Conservation (phyloP, 148 eudicot species). For the Camellia lanceoleosa region DNA sequence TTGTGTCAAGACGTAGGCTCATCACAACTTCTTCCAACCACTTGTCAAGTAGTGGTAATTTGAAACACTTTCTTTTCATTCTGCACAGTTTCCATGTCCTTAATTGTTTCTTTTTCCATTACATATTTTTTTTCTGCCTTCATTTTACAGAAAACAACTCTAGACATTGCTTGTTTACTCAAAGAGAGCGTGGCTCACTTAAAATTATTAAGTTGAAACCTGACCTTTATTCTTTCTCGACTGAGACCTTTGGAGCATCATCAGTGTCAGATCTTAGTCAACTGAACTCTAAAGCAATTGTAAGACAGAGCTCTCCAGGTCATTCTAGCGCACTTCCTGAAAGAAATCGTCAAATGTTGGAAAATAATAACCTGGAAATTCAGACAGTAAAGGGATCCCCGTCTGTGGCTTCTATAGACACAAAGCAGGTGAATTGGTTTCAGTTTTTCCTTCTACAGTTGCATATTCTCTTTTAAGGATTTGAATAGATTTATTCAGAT, state of each 20-base stretch:
- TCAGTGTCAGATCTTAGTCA: conserved; percentile 29
- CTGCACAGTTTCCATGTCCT: neutral
- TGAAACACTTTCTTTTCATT: neutral
- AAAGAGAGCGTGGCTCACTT: conserved; percentile 17
- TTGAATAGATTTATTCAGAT: neutral
- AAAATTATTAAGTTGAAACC: conserved; percentile 13
- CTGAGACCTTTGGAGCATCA: conserved; percentile 13
- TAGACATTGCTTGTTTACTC: conserved; percentile 10
- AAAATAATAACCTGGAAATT: conserved; percentile 22
- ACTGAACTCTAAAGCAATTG: conserved; percentile 24
- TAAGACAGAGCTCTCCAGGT: conserved; percentile 12
- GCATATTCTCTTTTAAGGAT: neutral
- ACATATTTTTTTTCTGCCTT: neutral
- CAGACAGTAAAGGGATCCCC: conserved; percentile 14
- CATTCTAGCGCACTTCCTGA: conserved; percentile 12
- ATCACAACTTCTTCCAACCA: conserved; percentile 43
- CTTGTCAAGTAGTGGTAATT: conserved; percentile 42
- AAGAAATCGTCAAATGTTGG: conserved; percentile 16
- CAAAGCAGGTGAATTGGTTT: conserved; percentile 35
- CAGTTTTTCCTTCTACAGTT: neutral
- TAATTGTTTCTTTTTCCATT: neutral
- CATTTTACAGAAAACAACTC: conserved; percentile 24
- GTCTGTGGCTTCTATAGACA: conserved; percentile 32
- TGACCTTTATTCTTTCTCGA: conserved; percentile 8
- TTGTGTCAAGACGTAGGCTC: conserved; percentile 54